Evolutionary conservation across 2,329 filamentous ascomycete species (phyloP).

Genomic region (Gliomastix tumulicola): DNA sequence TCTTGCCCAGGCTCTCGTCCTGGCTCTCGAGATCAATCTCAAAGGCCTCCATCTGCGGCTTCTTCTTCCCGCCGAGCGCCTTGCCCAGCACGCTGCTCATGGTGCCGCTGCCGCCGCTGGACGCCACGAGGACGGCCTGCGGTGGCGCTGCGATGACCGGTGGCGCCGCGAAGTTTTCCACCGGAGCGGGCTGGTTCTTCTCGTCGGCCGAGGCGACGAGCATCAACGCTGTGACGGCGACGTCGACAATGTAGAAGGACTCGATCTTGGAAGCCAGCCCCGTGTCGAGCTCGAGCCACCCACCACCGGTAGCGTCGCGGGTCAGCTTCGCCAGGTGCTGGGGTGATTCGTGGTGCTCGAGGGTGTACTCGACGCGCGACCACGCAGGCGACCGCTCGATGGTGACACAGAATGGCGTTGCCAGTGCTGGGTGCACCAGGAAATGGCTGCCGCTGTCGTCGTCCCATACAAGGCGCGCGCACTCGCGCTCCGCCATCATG

Average conservation of each 20-base stretch:
- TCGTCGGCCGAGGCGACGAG: conserved; percentile 53
- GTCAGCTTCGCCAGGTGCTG: conserved; percentile 54
- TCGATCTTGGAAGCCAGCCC: conserved; percentile 52
- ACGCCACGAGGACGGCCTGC: conserved; percentile 11
- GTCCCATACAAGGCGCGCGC: conserved; percentile 66
- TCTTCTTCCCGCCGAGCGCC: conserved; percentile 16
- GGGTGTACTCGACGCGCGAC: conserved; percentile 55
- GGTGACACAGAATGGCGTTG: conserved; percentile 55
- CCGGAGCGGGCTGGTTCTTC: conserved; percentile 29
- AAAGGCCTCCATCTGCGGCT: conserved; percentile 45
- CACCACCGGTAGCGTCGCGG: conserved; percentile 50
- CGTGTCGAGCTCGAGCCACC: conserved; percentile 56
- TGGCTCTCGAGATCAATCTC: conserved; percentile 59
- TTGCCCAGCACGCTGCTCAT: conserved; percentile 8
- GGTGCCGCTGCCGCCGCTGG: conserved; percentile 6
- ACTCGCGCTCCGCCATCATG: conserved; percentile 60
- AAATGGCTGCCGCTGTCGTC: conserved; percentile 52
- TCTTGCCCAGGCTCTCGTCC: conserved; percentile 32
- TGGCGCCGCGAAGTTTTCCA: conserved; percentile 54
- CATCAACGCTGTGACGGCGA: conserved; percentile 52
- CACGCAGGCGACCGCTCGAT: conserved; percentile 52
- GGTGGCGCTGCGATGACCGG: conserved; percentile 23
- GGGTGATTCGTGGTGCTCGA: conserved; percentile 58
- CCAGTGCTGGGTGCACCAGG: conserved; percentile 56
- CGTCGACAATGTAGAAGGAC: conserved; percentile 55